Conservation (phyloP, 495 filamentous ascomycete species). For the Usnea hakonensis region DNA sequence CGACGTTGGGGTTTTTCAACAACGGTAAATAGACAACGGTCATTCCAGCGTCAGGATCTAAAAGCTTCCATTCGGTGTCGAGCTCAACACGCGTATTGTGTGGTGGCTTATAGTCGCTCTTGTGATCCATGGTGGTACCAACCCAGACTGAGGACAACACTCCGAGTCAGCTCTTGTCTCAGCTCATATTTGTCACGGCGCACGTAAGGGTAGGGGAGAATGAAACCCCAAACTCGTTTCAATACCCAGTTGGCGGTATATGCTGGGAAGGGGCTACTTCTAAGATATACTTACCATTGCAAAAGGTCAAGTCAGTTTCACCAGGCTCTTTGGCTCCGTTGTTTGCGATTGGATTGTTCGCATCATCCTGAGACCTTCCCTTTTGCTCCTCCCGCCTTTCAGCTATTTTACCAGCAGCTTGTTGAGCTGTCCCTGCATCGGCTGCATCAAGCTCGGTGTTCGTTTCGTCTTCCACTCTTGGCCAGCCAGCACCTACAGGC, state of each 20-base stretch:
- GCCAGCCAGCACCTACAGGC: constrained; percentile 90
- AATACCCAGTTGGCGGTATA: background rate
- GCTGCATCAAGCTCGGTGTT: constrained; percentile 61
- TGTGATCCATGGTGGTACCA: constrained; percentile 65
- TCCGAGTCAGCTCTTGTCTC: background rate
- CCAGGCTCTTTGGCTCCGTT: constrained; percentile 9
- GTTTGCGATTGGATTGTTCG: constrained; percentile 22
- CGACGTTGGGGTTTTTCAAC: constrained; percentile 69
- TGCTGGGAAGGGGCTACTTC: background rate
- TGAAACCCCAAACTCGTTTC: background rate
- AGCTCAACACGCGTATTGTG: constrained; percentile 50
- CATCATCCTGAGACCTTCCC: constrained; percentile 13
- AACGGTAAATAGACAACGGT: constrained; percentile 88
- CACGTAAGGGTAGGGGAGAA: background rate
- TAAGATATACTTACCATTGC: constrained; percentile 42
- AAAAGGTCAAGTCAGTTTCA: constrained; percentile 67
- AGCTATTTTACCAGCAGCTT: constrained; percentile 55
- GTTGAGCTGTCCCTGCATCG: constrained; percentile 49
- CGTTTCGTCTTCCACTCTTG: constrained; percentile 49
- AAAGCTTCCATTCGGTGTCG: constrained; percentile 65
- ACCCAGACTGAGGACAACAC: constrained; percentile 58
- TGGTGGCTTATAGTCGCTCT: constrained; percentile 53
- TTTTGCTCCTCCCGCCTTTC: constrained; percentile 46
- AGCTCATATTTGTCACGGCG: no score
- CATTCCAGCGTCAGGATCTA: constrained; percentile 72